Percentiles rank a stretch among this genome's conserved stretches.
Conservation (phyloP, 176 grass and related monocot genomes). For the Triticum turgidum region DNA sequence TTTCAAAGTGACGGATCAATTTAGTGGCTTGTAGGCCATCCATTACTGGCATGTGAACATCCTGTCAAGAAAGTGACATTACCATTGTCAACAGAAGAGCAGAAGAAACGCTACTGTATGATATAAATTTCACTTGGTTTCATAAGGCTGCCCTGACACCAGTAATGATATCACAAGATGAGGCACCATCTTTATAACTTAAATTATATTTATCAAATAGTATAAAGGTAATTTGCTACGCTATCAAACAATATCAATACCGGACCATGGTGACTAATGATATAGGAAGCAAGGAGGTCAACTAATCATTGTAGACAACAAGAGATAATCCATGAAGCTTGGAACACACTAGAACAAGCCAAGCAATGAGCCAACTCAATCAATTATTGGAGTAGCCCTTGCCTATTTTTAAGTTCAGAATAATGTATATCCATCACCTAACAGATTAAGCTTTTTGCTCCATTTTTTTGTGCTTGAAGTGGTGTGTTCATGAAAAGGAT, state of each 20-base stretch:
- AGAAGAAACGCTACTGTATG: constrained; percentile 25
- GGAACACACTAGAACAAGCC: neutral
- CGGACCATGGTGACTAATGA: neutral
- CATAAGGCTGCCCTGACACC: neutral
- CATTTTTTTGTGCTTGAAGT: constrained; percentile 1
- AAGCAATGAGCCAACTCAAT: neutral
- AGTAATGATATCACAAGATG: constrained; percentile 25
- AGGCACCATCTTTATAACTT: constrained; percentile 4
- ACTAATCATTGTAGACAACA: neutral
- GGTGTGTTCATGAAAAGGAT: constrained; percentile 4
- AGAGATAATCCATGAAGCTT: constrained; percentile 5
- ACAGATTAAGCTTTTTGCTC: constrained; percentile 20
- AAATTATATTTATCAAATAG: constrained; percentile 1
- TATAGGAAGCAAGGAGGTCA: neutral
- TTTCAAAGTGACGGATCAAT: constrained; percentile 81
- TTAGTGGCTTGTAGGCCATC: constrained; percentile 93
- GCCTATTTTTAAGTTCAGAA: constrained; percentile 5
- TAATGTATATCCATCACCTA: neutral
- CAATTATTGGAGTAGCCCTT: neutral
- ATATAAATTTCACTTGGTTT: constrained; percentile 19
- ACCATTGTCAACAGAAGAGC: constrained; percentile 3
- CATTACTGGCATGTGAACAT: constrained; percentile 97
- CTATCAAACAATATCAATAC: neutral
- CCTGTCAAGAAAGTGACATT: constrained; percentile 42
- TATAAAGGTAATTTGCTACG: neutral